A percentile compares a stretch with the other conserved stretches of the same genome.
These are phyloP conservation scores for Anthracocystis setariae DNA, from an alignment of 1,284 basidiomycete genomes.

Conservation along the genomic window DNA sequence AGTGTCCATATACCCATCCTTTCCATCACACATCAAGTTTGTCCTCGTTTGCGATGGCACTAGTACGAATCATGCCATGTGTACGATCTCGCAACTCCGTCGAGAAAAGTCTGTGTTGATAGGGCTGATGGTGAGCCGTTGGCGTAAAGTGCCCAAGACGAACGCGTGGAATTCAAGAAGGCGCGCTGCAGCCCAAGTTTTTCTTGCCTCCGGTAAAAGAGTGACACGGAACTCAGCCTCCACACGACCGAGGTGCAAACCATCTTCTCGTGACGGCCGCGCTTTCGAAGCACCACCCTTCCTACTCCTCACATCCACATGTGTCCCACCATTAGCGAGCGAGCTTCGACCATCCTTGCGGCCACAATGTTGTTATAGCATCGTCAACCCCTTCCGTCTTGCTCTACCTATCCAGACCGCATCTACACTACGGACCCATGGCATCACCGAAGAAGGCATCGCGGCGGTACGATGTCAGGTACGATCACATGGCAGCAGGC, in stretches of 20 bases:
- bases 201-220: constrained; percentile 2
- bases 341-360: neutral
- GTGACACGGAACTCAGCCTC: constrained; percentile 37
- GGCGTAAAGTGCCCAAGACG: constrained; percentile 10
- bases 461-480: constrained; percentile 28
- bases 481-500: constrained; percentile 17
- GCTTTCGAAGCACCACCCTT: neutral
- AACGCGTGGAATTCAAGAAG: constrained; percentile 22
- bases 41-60: neutral
- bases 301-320: neutral
- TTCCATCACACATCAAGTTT: neutral
- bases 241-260: constrained; percentile 16
- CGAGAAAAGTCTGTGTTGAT: too few species aligned
- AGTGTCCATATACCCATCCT: neutral
- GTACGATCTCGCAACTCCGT: too few species aligned
- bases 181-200: constrained; percentile 27
- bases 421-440: constrained; percentile 7
- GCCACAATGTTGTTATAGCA: constrained; percentile 11
- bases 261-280: constrained; percentile 1
- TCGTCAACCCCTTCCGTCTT: neutral
- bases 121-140: neutral
- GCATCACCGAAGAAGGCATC: constrained; percentile 44
- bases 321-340: neutral
- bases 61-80: too few species aligned
- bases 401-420: constrained; percentile 7